Base-by-base conservation (phyloP, 768 basidiomycete genomes). In the Mycena floridula region DNA sequence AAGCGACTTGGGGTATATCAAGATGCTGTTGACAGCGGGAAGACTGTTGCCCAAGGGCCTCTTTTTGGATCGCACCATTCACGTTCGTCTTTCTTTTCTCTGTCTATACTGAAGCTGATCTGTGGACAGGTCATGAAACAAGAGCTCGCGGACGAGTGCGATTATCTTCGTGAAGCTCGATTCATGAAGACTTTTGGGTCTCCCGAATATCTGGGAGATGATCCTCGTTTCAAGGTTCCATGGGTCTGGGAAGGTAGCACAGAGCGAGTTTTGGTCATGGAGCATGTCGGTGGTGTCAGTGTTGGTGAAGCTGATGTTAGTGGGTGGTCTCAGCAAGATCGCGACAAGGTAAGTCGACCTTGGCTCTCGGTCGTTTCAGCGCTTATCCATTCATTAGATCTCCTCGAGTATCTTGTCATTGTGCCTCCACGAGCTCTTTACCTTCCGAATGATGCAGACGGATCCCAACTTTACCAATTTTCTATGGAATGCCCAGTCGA, bases 391-490 rank as follows among this genome's bases (percentile, higher is more conserved):
- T 20, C 16, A 12, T 7, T 37, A 97, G 95, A 95, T 98, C 56
- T 89, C 92, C 3, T 66, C 76, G 3, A 69, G 82, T 44, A 77
- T 96, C 37, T 73, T 97, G 41, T 83, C 89, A 37, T 72, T 99
- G 6, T 97, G 92, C 58, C 67, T 99, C 30, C 79, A 76, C 46
- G 96, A 98, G 59, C 76, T 99, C 6, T 96, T 97, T 60, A 72
- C 82, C 48, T 95, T 96, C 68, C 71, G 88, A 24, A 63, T 85
- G 35, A 98, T 99, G 96, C 96, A 98, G 62, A 99, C 95, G 0
- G 95, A 99, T 59, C 96, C 96, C 3, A 98, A 99, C 55, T 98
- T 90, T 89, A 88, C 90, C 7, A 98, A 98, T 62, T 98, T 99
- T 67, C 68, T 99, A 20, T 97, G 89, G 82, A 86, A 93, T 60